Evolutionary conservation across 2,329 filamentous ascomycete genomes (phyloP).

Genomic region (Dendryphion nanum): DNA sequence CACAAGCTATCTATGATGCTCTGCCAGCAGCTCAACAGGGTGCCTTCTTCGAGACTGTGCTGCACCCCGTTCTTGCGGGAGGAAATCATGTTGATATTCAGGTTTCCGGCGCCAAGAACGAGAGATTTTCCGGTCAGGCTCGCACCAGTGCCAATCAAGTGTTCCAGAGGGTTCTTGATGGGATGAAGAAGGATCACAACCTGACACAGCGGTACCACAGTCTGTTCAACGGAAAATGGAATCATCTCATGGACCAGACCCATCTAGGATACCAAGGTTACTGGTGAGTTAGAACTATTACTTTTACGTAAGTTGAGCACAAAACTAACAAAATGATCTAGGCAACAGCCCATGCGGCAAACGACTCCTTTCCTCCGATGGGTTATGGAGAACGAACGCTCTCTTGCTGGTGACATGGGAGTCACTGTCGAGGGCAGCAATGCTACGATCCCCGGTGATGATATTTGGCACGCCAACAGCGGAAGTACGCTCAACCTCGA

Average conservation of each 20-base stretch:
- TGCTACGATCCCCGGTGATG: constrained; percentile 66
- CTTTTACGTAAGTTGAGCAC: constrained; percentile 24
- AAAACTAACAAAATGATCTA: constrained; percentile 12
- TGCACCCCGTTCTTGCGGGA: constrained; percentile 60
- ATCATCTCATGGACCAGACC: constrained; percentile 42
- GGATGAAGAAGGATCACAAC: constrained; percentile 37
- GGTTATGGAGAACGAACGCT: constrained; percentile 57
- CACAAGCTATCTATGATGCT: constrained; percentile 56
- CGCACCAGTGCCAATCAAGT: constrained; percentile 40
- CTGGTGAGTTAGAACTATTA: constrained; percentile 40
- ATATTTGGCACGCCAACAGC: constrained; percentile 57
- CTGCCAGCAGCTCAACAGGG: constrained; percentile 52
- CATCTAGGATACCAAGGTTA: constrained; percentile 42
- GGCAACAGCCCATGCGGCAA: constrained; percentile 74
- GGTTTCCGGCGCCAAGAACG: constrained; percentile 36
- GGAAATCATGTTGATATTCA: constrained; percentile 55
- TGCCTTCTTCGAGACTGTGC: constrained; percentile 62
- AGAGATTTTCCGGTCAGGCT: constrained; percentile 35
- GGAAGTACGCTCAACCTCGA: constrained; percentile 29
- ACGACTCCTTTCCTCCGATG: constrained; percentile 61
- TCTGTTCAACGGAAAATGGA: constrained; percentile 39
- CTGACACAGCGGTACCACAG: constrained; percentile 36
- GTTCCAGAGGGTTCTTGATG: constrained; percentile 36
- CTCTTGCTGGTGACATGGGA: constrained; percentile 62
- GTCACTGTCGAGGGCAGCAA: constrained; percentile 65